Percentiles rank a stretch among this genome's conserved stretches.
phyloP scores from a whole-genome alignment of 768 basidiomycete species.

The Suillus fuscotomentosus region DNA sequence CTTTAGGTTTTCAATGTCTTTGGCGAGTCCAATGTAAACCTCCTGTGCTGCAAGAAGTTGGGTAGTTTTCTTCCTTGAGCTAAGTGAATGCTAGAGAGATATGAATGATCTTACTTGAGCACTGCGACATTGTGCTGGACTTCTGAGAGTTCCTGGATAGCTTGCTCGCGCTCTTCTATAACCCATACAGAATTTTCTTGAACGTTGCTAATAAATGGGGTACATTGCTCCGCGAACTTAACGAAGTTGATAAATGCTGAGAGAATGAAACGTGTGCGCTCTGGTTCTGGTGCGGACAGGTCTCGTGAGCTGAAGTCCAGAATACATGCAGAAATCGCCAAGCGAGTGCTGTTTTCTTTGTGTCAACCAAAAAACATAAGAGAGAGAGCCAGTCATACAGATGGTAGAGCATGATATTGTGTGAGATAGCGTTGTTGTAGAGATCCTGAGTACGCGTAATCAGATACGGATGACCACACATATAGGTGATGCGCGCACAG shows the following conservation, averaged over 20 bases:
- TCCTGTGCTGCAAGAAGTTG: constrained; percentile 73
- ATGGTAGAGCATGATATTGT: constrained; percentile 68
- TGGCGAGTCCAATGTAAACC: constrained; percentile 52
- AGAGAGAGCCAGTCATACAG: constrained; percentile 39
- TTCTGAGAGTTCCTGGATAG: constrained; percentile 46
- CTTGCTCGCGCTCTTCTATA: constrained; percentile 60
- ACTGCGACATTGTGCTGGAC: constrained; percentile 50
- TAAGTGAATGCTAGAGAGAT: not conserved
- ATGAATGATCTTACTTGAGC: constrained; percentile 50
- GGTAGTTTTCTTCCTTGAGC: constrained; percentile 60
- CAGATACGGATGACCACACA: not conserved
- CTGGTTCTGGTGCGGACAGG: constrained; percentile 66
- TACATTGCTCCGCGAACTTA: constrained; percentile 81
- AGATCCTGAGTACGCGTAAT: constrained; percentile 50
- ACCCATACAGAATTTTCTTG: constrained; percentile 57
- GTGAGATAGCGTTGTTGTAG: constrained; percentile 55
- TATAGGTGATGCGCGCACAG: constrained; percentile 37
- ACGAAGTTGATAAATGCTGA: constrained; percentile 93
- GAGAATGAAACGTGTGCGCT: constrained; percentile 72
- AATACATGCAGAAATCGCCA: constrained; percentile 71
- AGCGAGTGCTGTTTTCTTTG: constrained; percentile 48
- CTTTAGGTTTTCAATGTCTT: constrained; percentile 71
- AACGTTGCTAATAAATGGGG: constrained; percentile 56
- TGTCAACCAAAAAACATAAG: constrained; percentile 1
- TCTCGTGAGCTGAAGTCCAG: constrained; percentile 79